phyloP scores from a whole-genome alignment of 306 rosid species.

The Casuarina equisetifolia region DNA sequence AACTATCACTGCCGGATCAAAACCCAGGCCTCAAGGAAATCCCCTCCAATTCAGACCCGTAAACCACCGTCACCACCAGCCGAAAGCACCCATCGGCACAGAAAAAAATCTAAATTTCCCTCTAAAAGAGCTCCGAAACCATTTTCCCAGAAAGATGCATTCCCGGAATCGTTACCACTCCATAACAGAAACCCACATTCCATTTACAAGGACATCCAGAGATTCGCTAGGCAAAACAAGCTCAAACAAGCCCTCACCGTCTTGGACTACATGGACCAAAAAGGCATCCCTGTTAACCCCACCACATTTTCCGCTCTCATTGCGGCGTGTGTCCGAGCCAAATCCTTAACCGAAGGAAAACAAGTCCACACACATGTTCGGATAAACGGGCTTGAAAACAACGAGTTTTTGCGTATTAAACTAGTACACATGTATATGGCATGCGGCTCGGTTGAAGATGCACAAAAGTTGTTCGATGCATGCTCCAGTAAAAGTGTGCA shows the following conservation, averaged over 20 bases:
- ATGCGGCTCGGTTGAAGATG: slow-evolving; percentile 58
- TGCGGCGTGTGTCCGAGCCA: slow-evolving; percentile 59
- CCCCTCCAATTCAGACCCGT: slow-evolving; percentile 2
- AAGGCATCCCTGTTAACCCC: slow-evolving; percentile 61
- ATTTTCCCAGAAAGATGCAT: slow-evolving; percentile 53
- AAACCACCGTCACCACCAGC: neutral
- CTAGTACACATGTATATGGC: slow-evolving; percentile 58
- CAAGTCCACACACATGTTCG: slow-evolving; percentile 51
- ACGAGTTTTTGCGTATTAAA: slow-evolving; percentile 50
- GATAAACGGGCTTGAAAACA: slow-evolving; percentile 56
- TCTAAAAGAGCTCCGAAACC: slow-evolving; percentile 10
- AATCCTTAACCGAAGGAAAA: slow-evolving; percentile 40
- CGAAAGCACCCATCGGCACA: neutral
- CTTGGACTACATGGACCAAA: slow-evolving; percentile 65
- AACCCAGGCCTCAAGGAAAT: slow-evolving; percentile 30
- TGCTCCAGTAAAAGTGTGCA: slow-evolving; percentile 49
- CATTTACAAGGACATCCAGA: slow-evolving; percentile 55
- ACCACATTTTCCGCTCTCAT: slow-evolving; percentile 69
- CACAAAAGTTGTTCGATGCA: slow-evolving; percentile 51
- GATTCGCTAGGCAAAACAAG: slow-evolving; percentile 52
- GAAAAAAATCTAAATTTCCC: slow-evolving; percentile 7
- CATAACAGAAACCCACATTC: slow-evolving; percentile 65
- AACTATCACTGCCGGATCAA: slow-evolving; percentile 15
- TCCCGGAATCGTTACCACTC: slow-evolving; percentile 69
- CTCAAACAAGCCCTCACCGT: slow-evolving; percentile 53